phyloP scores from a whole-genome alignment of 805 yeast species.

The Phaffomyces antillensis region DNA sequence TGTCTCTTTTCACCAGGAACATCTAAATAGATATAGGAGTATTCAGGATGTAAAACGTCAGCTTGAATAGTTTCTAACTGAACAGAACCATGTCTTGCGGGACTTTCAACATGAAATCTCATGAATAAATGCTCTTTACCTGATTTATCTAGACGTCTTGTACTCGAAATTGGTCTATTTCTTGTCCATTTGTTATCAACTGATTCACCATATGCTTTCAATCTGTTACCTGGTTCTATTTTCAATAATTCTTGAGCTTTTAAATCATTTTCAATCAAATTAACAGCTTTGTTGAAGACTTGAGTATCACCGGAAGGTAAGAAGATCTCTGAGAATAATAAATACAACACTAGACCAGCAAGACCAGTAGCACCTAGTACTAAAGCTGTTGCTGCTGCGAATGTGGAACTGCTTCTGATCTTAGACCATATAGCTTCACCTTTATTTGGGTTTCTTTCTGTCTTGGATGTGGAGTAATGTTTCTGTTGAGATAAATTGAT shows the following conservation, averaged over 20 bases:
- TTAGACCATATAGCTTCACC: conserved; percentile 33
- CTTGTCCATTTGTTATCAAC: conserved; percentile 75
- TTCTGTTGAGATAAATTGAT: not conserved
- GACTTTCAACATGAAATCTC: conserved; percentile 83
- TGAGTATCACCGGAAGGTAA: conserved; percentile 90
- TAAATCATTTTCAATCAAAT: conserved; percentile 62
- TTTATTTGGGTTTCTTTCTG: conserved; percentile 1
- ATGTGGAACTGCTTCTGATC: conserved; percentile 51
- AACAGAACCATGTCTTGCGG: conserved; percentile 56
- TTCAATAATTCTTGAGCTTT: conserved; percentile 51
- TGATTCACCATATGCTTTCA: conserved; percentile 79
- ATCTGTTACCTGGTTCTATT: conserved; percentile 39
- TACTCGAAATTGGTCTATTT: conserved; percentile 74
- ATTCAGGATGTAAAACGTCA: conserved; percentile 57
- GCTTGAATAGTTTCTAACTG: conserved; percentile 73
- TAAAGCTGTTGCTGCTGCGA: conserved; percentile 51
- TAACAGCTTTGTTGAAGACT: conserved; percentile 81
- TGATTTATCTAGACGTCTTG: conserved; percentile 58
- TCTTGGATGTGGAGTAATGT: conserved; percentile 2
- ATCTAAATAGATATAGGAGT: conserved; percentile 68
- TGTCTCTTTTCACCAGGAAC: conserved; percentile 63
- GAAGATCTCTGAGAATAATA: conserved; percentile 71
- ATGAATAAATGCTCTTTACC: conserved; percentile 77
- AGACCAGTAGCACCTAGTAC: conserved; percentile 66
- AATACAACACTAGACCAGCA: conserved; percentile 61